These are phyloP conservation scores for Coemansia sp. DNA, from an alignment of 192 early-diverging fungal species.

Conservation along the genomic window DNA sequence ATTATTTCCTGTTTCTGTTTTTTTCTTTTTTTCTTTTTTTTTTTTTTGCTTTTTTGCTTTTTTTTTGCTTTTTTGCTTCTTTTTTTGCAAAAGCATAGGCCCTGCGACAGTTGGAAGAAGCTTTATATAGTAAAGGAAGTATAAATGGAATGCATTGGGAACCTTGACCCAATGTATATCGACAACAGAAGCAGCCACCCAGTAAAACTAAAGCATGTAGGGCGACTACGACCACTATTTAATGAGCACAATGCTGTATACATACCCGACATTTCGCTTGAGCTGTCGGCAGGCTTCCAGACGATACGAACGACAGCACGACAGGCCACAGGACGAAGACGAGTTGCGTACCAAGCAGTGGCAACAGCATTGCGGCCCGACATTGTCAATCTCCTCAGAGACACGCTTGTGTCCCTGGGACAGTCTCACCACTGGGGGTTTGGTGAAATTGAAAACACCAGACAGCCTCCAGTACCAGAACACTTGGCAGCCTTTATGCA, in stretches of 20 bases:
- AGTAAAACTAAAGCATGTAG: background rate
- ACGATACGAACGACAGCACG: background rate
- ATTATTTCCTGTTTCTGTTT: too few species aligned
- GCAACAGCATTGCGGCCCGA: constrained; percentile 12
- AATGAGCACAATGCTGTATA: background rate
- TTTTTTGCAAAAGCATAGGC: too few species aligned
- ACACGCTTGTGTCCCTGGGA: constrained; percentile 12
- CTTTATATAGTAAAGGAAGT: too few species aligned
- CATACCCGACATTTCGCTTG: constrained; percentile 7
- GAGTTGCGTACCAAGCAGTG: constrained; percentile 9
- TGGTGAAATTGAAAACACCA: background rate
- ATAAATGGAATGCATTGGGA: too few species aligned
- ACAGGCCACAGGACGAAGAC: background rate
- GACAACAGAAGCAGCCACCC: background rate
- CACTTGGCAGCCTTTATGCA: background rate
- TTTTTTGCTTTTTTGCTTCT: too few species aligned
- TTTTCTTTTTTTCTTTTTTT: too few species aligned
- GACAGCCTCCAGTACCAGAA: background rate
- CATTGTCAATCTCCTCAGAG: constrained; percentile 12
- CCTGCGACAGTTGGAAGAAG: too few species aligned
- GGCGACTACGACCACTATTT: background rate
- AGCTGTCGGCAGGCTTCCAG: background rate
- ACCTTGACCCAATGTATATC: background rate
- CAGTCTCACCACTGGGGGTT: constrained; percentile 3
- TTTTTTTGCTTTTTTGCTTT: too few species aligned